phyloP scores from a whole-genome alignment of 192 early-diverging fungal species.

The Coemansia sp. region DNA sequence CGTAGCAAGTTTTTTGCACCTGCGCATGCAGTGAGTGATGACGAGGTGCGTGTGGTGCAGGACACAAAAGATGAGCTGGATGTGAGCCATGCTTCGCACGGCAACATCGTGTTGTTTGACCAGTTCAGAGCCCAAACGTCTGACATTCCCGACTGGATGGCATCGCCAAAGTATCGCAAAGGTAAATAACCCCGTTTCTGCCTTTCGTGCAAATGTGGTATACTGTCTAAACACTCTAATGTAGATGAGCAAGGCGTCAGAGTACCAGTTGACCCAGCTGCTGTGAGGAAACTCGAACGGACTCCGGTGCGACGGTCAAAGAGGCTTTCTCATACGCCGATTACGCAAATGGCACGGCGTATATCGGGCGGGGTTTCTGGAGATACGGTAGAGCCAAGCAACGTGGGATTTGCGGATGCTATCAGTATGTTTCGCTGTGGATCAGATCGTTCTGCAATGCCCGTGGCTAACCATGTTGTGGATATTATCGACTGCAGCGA shows the following conservation, averaged over 20 bases:
- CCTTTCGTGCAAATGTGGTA: background rate
- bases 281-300: background rate
- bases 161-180: constrained; percentile 13
- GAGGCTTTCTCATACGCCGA: constrained; percentile 3
- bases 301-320: too few species aligned
- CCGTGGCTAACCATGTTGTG: constrained; percentile 1
- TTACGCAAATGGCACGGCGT: constrained; percentile 15
- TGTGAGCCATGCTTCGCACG: background rate
- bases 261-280: background rate
- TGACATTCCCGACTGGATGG: background rate
- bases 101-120: constrained; percentile 6
- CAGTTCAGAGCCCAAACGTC: constrained; percentile 9
- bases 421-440: constrained; percentile 4
- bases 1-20: constrained; percentile 41
- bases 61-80: too few species aligned
- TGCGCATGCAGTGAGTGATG: background rate
- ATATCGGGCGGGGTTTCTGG: constrained; percentile 1
- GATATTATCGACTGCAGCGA: constrained; percentile 50
- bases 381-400: background rate
- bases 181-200: constrained; percentile 9
- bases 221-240: background rate
- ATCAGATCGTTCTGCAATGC: background rate
- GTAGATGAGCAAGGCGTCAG: background rate
- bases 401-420: background rate
- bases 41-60: background rate